A percentile compares a stretch with the other conserved stretches of the same genome.
Conservation (phyloP, 2,329 filamentous ascomycete species). For the Pseudogymnoascus pannorum region DNA sequence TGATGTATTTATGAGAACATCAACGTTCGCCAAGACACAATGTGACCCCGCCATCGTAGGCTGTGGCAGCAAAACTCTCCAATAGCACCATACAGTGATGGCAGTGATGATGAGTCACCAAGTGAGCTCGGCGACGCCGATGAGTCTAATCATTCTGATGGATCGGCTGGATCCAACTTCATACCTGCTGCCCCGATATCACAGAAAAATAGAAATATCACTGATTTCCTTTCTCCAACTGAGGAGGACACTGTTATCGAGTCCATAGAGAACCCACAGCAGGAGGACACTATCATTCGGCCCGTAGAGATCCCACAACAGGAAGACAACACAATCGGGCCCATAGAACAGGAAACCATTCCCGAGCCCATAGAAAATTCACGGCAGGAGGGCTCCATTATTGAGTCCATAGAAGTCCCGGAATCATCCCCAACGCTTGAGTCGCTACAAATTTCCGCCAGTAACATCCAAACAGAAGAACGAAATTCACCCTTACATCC, state of each 20-base stretch:
- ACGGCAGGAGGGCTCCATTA: background rate
- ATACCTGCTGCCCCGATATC: background rate
- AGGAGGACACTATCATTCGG: background rate
- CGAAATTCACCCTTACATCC: background rate
- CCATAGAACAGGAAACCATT: background rate
- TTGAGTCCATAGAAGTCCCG: background rate
- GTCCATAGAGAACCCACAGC: background rate
- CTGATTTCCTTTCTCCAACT: background rate
- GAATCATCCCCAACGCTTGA: background rate
- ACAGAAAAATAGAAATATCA: background rate
- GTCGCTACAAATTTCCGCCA: background rate
- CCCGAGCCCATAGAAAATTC: background rate
- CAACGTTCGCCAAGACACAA: background rate
- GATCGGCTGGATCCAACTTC: background rate
- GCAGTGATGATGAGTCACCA: background rate
- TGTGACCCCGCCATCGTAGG: background rate
- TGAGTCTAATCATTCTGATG: background rate
- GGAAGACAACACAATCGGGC: background rate
- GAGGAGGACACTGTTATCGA: background rate
- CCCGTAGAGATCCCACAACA: background rate
- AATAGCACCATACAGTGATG: background rate
- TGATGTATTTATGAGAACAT: background rate
- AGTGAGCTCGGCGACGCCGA: background rate
- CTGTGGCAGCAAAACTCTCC: background rate
- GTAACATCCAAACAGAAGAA: background rate